phyloP scores from a whole-genome alignment of 495 filamentous ascomycete species.

The Trichoderma gamsii region DNA sequence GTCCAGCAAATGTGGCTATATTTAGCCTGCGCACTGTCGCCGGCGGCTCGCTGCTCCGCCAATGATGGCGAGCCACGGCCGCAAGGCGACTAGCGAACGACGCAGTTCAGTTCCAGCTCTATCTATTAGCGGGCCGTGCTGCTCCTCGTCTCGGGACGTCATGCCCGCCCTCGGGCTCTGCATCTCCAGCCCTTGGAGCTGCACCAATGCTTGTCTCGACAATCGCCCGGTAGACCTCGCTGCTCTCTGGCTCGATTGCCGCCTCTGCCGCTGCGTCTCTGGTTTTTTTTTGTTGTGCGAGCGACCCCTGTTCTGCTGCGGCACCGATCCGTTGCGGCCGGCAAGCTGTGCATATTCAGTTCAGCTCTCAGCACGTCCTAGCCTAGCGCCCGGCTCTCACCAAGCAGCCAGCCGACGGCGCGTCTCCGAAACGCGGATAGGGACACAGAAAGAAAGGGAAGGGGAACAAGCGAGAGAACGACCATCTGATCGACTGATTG shows the following conservation, averaged over 20 bases:
- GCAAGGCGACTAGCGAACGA: neutral
- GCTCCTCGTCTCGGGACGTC: constrained; percentile 8
- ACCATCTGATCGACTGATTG: too few species aligned
- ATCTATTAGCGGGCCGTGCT: neutral
- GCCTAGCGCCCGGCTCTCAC: constrained; percentile 6
- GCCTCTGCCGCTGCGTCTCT: neutral
- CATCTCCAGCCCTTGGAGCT: neutral
- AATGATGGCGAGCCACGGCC: neutral
- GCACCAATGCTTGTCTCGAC: neutral
- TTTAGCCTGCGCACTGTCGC: neutral
- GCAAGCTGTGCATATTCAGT: neutral
- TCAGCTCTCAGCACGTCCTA: neutral
- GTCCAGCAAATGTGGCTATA: neutral
- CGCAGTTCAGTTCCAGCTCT: neutral
- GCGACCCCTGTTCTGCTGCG: neutral
- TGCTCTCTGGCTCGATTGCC: neutral
- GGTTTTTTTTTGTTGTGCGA: neutral
- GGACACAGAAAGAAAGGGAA: neutral
- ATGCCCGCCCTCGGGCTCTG: neutral
- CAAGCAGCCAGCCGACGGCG: neutral
- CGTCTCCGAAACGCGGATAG: neutral
- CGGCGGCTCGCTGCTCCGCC: neutral
- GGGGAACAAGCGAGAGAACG: neutral
- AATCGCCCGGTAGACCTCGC: neutral
- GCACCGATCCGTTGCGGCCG: neutral